Evolutionary conservation across 2,329 filamentous ascomycete species (phyloP).

Genomic region (Aspergillus melleus): DNA sequence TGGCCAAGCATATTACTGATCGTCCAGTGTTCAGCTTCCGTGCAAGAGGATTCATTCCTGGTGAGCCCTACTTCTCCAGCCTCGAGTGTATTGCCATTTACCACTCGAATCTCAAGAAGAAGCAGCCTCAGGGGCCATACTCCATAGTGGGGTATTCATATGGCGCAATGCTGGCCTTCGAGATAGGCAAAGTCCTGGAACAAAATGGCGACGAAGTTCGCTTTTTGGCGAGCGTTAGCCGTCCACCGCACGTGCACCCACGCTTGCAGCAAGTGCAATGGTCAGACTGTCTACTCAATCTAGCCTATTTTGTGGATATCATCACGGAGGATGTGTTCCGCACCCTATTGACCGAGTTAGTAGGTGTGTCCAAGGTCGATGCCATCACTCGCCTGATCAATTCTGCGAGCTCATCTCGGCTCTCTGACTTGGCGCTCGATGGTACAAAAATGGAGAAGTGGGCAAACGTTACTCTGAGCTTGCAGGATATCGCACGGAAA

Average conservation of each 20-base stretch:
- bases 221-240: conserved; percentile 50
- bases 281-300: too few species aligned
- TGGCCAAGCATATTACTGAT: conserved; percentile 21
- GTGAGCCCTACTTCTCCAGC: conserved; percentile 37
- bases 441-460: conserved; percentile 31
- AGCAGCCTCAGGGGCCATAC: conserved; percentile 54
- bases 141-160: conserved; percentile 54
- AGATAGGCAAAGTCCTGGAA: conserved; percentile 50
- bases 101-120: conserved; percentile 37
- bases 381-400: conserved; percentile 8
- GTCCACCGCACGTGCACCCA: conserved; percentile 47
- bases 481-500: conserved; percentile 42
- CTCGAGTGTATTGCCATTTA: conserved; percentile 47
- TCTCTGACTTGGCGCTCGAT: conserved; percentile 22
- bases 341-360: too few species aligned
- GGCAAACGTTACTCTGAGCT: conserved; percentile 30
- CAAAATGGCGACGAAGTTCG: conserved; percentile 36
- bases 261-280: too few species aligned
- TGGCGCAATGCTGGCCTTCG: conserved; percentile 53
- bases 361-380: conserved; percentile 10
- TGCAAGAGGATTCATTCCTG: conserved; percentile 20
- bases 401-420: neutral
- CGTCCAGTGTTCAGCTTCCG: conserved; percentile 17
- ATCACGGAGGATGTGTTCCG: too few species aligned
- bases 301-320: too few species aligned